Evolutionary conservation across 2,329 filamentous ascomycete species (phyloP).

Genomic region (Fusarium dlaminii): DNA sequence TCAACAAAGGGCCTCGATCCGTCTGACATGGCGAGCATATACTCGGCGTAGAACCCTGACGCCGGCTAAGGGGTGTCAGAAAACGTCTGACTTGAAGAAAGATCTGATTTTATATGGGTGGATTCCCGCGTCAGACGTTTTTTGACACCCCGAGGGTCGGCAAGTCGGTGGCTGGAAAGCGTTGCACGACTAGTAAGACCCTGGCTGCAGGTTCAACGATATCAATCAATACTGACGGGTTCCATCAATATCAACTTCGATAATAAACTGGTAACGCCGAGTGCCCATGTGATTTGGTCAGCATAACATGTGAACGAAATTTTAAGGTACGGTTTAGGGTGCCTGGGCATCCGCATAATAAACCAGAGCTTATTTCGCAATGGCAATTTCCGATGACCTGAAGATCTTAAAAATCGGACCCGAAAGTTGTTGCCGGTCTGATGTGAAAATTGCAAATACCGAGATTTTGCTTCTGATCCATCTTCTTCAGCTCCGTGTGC

Average conservation of each 20-base stretch:
- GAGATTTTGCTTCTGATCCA: neutral
- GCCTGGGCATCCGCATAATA: neutral
- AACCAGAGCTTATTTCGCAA: neutral
- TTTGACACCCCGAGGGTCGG: no score
- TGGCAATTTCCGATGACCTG: neutral
- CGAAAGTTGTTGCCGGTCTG: neutral
- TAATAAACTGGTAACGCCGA: neutral
- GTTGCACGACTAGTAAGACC: neutral
- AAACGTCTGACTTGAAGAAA: no score
- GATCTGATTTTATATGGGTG: no score
- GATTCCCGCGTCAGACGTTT: no score
- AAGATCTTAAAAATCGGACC: neutral
- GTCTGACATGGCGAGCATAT: neutral
- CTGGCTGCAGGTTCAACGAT: neutral
- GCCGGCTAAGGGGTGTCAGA: no score
- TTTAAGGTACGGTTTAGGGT: neutral
- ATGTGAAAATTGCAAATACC: neutral
- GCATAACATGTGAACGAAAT: neutral
- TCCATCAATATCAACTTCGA: neutral
- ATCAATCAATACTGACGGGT: neutral
- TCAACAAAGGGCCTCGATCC: constrained; percentile 2
- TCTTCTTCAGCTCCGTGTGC: neutral
- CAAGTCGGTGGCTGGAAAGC: constrained; percentile 1
- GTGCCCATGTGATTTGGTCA: neutral
- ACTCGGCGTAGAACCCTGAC: constrained; percentile 12